A percentile compares a stretch with the other conserved stretches of the same genome.
Conservation (phyloP, 1,139 yeast species). For the Yamadazyma friedrichii region DNA sequence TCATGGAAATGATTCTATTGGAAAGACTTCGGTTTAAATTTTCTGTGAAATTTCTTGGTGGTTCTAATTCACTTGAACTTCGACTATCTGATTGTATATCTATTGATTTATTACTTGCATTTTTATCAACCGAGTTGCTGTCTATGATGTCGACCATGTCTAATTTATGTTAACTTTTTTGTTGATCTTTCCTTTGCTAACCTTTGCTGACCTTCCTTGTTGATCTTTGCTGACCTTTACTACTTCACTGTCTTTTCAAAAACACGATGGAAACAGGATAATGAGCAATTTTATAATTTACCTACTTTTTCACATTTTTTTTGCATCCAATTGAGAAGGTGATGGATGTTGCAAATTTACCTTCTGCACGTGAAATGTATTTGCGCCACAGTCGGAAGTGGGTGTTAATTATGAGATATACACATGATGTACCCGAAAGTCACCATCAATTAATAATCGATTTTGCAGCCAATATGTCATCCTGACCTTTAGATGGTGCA, state of each 20-base stretch:
- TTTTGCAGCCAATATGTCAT: background rate
- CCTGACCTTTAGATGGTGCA: background rate
- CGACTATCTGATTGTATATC: background rate
- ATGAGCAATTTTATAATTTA: background rate
- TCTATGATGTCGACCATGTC: no score
- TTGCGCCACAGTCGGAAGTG: constrained; percentile 5
- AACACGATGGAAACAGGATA: no score
- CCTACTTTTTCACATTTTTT: background rate
- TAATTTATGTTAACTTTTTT: no score
- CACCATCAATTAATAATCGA: no score
- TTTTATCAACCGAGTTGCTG: background rate
- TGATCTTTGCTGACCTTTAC: no score
- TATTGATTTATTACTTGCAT: background rate
- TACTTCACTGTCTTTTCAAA: no score
- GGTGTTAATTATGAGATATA: background rate
- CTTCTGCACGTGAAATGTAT: constrained; percentile 1
- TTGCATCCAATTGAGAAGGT: constrained; percentile 1
- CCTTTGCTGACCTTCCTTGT: no score
- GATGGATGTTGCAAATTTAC: background rate
- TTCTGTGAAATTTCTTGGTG: constrained; percentile 19
- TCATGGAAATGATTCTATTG: constrained; percentile 59
- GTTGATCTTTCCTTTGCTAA: no score
- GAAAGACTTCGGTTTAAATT: constrained; percentile 42
- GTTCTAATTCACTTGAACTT: constrained; percentile 1
- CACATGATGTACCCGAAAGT: background rate